These are phyloP conservation scores for Russula griseocarnosa DNA, from an alignment of 768 basidiomycete genomes.

Conservation along the genomic window DNA sequence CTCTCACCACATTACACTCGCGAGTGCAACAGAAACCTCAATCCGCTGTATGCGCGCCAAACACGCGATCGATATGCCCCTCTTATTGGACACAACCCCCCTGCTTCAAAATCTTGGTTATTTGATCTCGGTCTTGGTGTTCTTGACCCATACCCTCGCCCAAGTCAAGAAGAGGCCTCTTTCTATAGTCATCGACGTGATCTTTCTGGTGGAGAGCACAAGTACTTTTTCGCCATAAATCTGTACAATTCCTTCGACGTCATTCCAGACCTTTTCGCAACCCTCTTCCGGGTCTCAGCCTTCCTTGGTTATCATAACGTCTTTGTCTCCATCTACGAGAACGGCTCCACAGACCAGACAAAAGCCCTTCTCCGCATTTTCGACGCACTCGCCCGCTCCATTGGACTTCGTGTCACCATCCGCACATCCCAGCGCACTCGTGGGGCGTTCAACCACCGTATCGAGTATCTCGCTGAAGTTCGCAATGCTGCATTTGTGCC, in stretches of 20 bases:
- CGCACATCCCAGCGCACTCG: constrained; percentile 88
- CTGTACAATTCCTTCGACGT: constrained; percentile 99
- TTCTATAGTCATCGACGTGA: constrained; percentile 35
- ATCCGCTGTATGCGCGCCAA: constrained; percentile 82
- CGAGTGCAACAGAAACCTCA: constrained; percentile 82
- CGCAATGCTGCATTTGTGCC: constrained; percentile 97
- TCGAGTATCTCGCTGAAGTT: constrained; percentile 99
- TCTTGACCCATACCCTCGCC: constrained; percentile 36
- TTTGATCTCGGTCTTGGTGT: constrained; percentile 45
- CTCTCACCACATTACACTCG: constrained; percentile 90
- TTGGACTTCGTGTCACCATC: constrained; percentile 91
- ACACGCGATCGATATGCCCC: constrained; percentile 79
- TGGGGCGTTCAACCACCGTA: constrained; percentile 97
- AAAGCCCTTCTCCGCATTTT: constrained; percentile 95
- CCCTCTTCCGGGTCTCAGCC: constrained; percentile 88
- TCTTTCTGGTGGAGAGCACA: constrained; percentile 64
- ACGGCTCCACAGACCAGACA: constrained; percentile 98
- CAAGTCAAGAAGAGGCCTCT: constrained; percentile 39
- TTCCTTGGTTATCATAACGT: constrained; percentile 97
- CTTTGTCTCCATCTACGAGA: constrained; percentile 98
- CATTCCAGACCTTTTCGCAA: constrained; percentile 95
- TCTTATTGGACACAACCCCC: constrained; percentile 72
- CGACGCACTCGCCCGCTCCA: constrained; percentile 83
- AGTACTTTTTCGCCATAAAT: constrained; percentile 99
- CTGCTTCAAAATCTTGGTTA: constrained; percentile 57